Evolutionary conservation across 306 rosid species (phyloP).

Genomic region (Delonix regia): DNA sequence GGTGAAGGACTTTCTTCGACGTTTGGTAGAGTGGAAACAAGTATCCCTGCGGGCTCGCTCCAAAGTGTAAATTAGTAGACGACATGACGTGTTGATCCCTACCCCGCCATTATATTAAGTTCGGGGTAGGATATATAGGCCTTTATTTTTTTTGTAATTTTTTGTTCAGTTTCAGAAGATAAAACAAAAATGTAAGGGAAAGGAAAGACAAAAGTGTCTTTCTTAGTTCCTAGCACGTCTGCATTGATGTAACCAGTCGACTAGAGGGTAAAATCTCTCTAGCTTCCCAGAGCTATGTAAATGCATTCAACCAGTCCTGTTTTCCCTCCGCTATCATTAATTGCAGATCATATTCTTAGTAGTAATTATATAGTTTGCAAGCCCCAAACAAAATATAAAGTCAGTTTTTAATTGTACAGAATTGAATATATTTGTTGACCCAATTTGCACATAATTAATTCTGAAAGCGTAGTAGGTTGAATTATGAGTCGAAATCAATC

Average conservation of each 20-base stretch:
- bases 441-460: background rate
- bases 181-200: slow-evolving; percentile 40
- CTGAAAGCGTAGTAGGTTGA: background rate
- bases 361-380: background rate
- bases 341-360: background rate
- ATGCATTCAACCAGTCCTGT: slow-evolving; percentile 9
- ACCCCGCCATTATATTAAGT: slow-evolving; percentile 39
- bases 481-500: slow-evolving; percentile 27
- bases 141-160: slow-evolving; percentile 26
- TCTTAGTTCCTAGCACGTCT: slow-evolving; percentile 40
- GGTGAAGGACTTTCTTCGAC: slow-evolving; percentile 82
- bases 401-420: slow-evolving; percentile 18
- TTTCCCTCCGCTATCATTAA: slow-evolving; percentile 22
- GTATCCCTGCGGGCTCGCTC: slow-evolving; percentile 44
- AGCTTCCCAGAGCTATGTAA: slow-evolving; percentile 34
- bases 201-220: slow-evolving; percentile 55
- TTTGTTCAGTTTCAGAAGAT: slow-evolving; percentile 36
- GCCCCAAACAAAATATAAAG: slow-evolving; percentile 8
- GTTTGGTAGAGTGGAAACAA: slow-evolving; percentile 70
- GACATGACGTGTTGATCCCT: slow-evolving; percentile 36
- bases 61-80: slow-evolving; percentile 44
- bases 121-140: slow-evolving; percentile 48
- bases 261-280: slow-evolving; percentile 34
- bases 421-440: background rate
- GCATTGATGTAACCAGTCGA: slow-evolving; percentile 45